These are phyloP conservation scores for Uncinocarpus reesii DNA, from an alignment of 2,329 filamentous ascomycete species.

Conservation along the genomic window DNA sequence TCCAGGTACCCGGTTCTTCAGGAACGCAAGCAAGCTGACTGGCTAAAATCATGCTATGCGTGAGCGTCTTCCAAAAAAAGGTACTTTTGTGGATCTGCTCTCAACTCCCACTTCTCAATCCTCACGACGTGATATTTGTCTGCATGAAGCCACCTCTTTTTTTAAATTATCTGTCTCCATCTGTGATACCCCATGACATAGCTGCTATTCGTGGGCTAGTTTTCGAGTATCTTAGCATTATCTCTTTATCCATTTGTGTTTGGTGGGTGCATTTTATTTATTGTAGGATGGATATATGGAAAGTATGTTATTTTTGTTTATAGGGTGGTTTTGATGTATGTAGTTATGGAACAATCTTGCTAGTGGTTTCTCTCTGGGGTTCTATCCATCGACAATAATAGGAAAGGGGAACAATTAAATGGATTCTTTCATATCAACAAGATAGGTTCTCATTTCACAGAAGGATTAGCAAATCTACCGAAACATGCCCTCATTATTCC, in stretches of 20 bases:
- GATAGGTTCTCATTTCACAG: too few species aligned
- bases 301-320: too few species aligned
- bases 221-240: not conserved
- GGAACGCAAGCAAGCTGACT: not conserved
- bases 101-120: not conserved
- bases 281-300: too few species aligned
- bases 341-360: too few species aligned
- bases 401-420: too few species aligned
- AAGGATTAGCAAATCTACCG: too few species aligned
- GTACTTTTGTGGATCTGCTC: not conserved
- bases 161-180: not conserved
- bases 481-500: too few species aligned
- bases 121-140: not conserved
- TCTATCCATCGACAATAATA: too few species aligned
- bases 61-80: too few species aligned
- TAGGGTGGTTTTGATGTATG: too few species aligned
- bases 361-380: too few species aligned
- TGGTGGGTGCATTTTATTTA: not conserved
- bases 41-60: not conserved
- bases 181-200: conserved; percentile 2
- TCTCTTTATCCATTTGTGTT: not conserved
- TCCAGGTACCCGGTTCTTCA: not conserved
- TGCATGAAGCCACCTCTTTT: not conserved
- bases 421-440: too few species aligned
- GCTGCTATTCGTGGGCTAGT: not conserved